These are phyloP conservation scores for Podila epicladia DNA, from an alignment of 192 early-diverging fungal species.

Conservation along the genomic window DNA sequence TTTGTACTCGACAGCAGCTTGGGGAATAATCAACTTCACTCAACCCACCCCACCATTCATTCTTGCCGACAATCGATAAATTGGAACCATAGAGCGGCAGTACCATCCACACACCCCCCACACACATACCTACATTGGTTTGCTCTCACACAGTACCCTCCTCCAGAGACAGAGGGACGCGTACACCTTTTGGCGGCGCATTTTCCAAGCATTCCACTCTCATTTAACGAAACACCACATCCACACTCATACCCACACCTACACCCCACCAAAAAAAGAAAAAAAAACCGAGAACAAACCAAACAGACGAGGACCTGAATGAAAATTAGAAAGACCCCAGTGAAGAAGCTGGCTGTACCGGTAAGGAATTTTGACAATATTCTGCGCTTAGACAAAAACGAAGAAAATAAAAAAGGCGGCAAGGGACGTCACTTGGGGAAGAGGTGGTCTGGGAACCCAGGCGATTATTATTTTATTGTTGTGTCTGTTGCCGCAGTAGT, in stretches of 20 bases:
- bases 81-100: too few relatives aligned
- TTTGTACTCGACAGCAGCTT: background rate
- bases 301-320: constrained; percentile 12
- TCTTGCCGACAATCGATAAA: too few relatives aligned
- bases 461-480: background rate
- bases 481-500: background rate
- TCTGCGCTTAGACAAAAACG: background rate
- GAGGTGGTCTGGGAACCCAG: too few relatives aligned
- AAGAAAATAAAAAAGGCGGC: background rate
- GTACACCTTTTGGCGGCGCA: background rate
- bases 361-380: constrained; percentile 47
- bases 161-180: background rate
- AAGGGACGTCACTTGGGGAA: background rate
- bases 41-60: too few relatives aligned
- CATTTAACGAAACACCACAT: background rate
- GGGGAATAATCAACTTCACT: background rate
- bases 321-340: constrained; percentile 73
- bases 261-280: background rate
- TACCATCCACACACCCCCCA: too few relatives aligned
- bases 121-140: too few relatives aligned
- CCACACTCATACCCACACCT: background rate
- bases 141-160: background rate
- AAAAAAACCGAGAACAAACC: background rate
- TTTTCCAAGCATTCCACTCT: background rate
- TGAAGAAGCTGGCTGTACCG: constrained; percentile 68